Percentiles rank a stretch among this genome's conserved stretches.
These are phyloP conservation scores for Austropuccinia psidii DNA, from an alignment of 1,284 basidiomycete genomes.

Conservation along the genomic window DNA sequence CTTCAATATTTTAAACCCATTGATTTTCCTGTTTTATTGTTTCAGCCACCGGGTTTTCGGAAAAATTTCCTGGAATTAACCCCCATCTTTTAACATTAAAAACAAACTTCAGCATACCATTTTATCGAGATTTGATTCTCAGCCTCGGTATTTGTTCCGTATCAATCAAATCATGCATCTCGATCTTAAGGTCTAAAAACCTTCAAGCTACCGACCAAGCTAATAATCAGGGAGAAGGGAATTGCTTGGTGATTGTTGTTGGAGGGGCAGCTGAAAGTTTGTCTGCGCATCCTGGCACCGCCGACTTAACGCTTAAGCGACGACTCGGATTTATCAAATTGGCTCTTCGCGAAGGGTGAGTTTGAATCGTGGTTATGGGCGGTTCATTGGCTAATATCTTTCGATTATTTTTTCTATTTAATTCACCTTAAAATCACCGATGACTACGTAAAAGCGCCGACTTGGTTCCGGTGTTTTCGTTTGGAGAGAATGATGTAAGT, in stretches of 20 bases:
- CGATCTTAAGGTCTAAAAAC: slow-evolving; percentile 58
- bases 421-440: neutral
- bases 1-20: neutral
- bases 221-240: slow-evolving; percentile 56
- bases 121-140: slow-evolving; percentile 86
- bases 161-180: slow-evolving; percentile 77
- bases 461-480: slow-evolving; percentile 88
- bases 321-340: slow-evolving; percentile 72
- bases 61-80: slow-evolving; percentile 78
- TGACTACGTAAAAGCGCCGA: too few relatives aligned
- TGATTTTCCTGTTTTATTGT: slow-evolving; percentile 1
- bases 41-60: slow-evolving; percentile 80
- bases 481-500: slow-evolving; percentile 93
- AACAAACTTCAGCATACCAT: slow-evolving; percentile 82
- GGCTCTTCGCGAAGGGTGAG: slow-evolving; percentile 82
- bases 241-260: slow-evolving; percentile 85
- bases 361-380: slow-evolving; percentile 9
- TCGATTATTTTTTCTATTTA: neutral
- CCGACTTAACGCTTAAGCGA: slow-evolving; percentile 75
- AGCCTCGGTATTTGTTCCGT: slow-evolving; percentile 84
- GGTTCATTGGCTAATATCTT: neutral
- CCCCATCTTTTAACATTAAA: slow-evolving; percentile 86
- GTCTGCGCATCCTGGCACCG: slow-evolving; percentile 86
- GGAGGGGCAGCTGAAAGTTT: slow-evolving; percentile 93
- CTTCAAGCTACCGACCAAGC: neutral